A percentile compares a stretch with the other conserved stretches of the same genome.
phyloP scores from a whole-genome alignment of 257 asterid genomes.

The Scutellaria barbata region DNA sequence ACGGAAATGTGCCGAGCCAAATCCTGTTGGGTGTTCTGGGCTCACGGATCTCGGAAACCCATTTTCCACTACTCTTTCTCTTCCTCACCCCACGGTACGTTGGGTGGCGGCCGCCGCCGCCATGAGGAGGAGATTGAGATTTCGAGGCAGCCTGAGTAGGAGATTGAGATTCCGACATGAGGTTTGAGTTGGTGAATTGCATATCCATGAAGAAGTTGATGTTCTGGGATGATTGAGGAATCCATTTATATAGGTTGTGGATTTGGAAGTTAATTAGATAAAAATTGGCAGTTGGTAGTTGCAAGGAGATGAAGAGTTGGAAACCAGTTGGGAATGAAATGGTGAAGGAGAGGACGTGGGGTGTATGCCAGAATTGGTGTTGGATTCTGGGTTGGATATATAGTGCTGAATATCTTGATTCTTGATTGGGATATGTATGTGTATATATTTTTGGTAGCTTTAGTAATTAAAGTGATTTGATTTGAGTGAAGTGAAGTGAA shows the following conservation, averaged over 20 bases:
- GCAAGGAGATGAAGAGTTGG: constrained; percentile 39
- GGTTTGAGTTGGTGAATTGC: background rate
- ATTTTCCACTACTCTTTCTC: constrained; percentile 56
- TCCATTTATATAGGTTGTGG: constrained; percentile 57
- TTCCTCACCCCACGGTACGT: constrained; percentile 63
- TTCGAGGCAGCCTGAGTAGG: no score
- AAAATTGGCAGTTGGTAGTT: constrained; percentile 32
- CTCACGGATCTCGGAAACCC: constrained; percentile 77
- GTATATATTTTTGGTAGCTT: no score
- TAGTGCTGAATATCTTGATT: no score
- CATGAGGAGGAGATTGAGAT: background rate
- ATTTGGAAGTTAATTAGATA: constrained; percentile 17
- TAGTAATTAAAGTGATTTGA: background rate
- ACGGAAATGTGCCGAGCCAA: constrained; percentile 68
- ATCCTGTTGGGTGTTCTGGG: constrained; percentile 59
- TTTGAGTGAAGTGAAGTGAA: constrained; percentile 6
- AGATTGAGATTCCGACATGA: constrained; percentile 42
- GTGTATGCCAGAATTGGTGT: constrained; percentile 58
- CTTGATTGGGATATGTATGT: no score
- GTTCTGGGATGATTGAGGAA: constrained; percentile 29
- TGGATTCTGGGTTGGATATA: constrained; percentile 65
- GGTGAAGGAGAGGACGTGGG: constrained; percentile 54
- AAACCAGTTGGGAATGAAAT: constrained; percentile 53
- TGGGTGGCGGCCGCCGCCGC: constrained; percentile 17
- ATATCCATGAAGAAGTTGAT: constrained; percentile 24